Evolutionary conservation across 2,329 filamentous ascomycete genomes (phyloP), one percentile per base, ranked within the genome.

Genomic region (Emergomyces africanus): DNA sequence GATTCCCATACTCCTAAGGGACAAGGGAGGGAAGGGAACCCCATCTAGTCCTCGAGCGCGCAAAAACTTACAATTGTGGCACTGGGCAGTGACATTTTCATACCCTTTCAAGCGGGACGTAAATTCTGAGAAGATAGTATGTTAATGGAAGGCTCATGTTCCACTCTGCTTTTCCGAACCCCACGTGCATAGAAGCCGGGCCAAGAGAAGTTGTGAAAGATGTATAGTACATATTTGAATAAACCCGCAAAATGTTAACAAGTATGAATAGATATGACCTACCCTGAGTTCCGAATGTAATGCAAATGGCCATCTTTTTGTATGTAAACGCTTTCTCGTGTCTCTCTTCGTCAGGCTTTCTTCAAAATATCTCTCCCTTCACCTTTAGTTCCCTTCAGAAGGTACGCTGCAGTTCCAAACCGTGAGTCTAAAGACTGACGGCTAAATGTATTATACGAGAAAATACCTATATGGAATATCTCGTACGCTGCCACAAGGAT

Each of bases 21-120:
- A 37, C 23, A 55, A 28, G 46, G 25, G 39, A 37, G 4, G 55
- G 46, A 48, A 20, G 5, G 30, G 49, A 33, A 33, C 1, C 8
- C 9, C n/a, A 20, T 33, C 49, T 33, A 23, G 33, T 33, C 20
- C 25, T 25, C 5, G 12, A 30, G 33, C 8, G 15, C 30, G n/a
- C 35, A 35, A 37, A n/a, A 28, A 39, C 63, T 58, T 57, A 67
- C 67, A 72, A 60, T 72, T 72, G 49, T 71, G 65, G 56, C 70
- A 72, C 63, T 72, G 70, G 20, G 70, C 70, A 25, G 69, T 71
- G 39, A 71, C 66, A 30, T 67, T 65, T 60, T 72, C 69, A 56
- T 71, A 71, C 46, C 70, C 70, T 60, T 71, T 63, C 1, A 72
- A 63, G 10, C 64, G 65, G 18, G 63, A 67, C 12, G 66, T 69